Conservation (phyloP, 2,329 filamentous ascomycete species). For the Trichoderma lentiforme region DNA sequence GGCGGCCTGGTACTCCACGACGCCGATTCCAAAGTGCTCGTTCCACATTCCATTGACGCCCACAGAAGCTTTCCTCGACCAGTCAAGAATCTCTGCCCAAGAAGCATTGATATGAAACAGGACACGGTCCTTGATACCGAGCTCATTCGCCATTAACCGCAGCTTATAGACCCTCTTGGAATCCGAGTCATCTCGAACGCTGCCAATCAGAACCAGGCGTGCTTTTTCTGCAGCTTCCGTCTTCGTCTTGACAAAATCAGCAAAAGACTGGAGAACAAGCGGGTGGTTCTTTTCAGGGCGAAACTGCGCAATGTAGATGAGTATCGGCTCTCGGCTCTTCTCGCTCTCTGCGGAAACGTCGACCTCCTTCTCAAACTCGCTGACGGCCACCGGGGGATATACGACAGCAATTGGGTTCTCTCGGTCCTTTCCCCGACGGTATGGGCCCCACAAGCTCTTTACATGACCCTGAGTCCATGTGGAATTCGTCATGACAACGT, state of each 20-base stretch:
- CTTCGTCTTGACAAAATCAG: slow-evolving; percentile 62
- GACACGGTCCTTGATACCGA: slow-evolving; percentile 78
- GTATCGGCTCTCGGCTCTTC: slow-evolving; percentile 61
- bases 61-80: slow-evolving; percentile 72
- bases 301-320: slow-evolving; percentile 96
- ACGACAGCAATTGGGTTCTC: slow-evolving; percentile 66
- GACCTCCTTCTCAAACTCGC: slow-evolving; percentile 73
- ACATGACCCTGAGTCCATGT: slow-evolving; percentile 90
- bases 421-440: slow-evolving; percentile 44
- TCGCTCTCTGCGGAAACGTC: slow-evolving; percentile 69
- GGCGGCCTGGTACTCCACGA: slow-evolving; percentile 96
- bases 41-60: slow-evolving; percentile 99
- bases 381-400: slow-evolving; percentile 89
- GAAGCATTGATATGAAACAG: slow-evolving; percentile 86
- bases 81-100: slow-evolving; percentile 81
- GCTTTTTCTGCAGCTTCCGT: slow-evolving; percentile 52
- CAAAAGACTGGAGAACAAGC: slow-evolving; percentile 80
- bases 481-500: slow-evolving; percentile 97
- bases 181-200: slow-evolving; percentile 81
- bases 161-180: slow-evolving; percentile 84
- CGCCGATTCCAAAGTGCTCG: slow-evolving; percentile 97
- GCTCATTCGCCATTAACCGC: slow-evolving; percentile 78
- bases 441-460: slow-evolving; percentile 70
- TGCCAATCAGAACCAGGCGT: slow-evolving; percentile 80
- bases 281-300: slow-evolving; percentile 95